Percentiles rank a stretch among this genome's conserved stretches.
phyloP scores from a whole-genome alignment of 2,329 filamentous ascomycete species.

The Stagonosporopsis vannaccii region DNA sequence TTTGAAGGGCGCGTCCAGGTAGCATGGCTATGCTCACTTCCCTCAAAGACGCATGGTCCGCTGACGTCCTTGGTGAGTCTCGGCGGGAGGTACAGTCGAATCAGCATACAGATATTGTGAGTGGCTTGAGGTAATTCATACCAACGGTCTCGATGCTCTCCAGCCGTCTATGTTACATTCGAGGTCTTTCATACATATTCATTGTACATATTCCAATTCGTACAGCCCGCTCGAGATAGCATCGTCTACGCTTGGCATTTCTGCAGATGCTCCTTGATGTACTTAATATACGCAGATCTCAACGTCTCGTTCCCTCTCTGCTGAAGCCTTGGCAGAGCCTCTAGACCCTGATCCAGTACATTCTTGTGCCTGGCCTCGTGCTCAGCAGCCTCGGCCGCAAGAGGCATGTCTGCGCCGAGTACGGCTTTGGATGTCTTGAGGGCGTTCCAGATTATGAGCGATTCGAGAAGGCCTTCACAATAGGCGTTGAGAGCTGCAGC shows the following conservation, averaged over 20 bases:
- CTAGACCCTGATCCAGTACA: slow-evolving; percentile 14
- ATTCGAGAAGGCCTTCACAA: slow-evolving; percentile 36
- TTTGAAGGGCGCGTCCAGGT: no score
- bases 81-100: no score
- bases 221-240: not conserved
- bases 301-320: not conserved
- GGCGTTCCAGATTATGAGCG: slow-evolving; percentile 53
- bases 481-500: slow-evolving; percentile 6
- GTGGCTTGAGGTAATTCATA: no score
- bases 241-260: slow-evolving; percentile 3
- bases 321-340: slow-evolving; percentile 14
- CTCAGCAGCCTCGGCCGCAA: slow-evolving; percentile 29
- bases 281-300: not conserved
- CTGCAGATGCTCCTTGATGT: slow-evolving; percentile 5
- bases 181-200: slow-evolving; percentile 1
- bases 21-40: no score
- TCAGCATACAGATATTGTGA: no score
- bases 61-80: no score
- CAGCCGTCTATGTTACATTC: slow-evolving; percentile 5
- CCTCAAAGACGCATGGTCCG: no score
- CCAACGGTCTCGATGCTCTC: not conserved
- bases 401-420: slow-evolving; percentile 47
- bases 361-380: slow-evolving; percentile 21
- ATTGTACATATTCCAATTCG: slow-evolving; percentile 1
- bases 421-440: slow-evolving; percentile 52